These are phyloP conservation scores for Sclerotinia minor DNA, from an alignment of 2,329 filamentous ascomycete genomes.

Conservation along the genomic window DNA sequence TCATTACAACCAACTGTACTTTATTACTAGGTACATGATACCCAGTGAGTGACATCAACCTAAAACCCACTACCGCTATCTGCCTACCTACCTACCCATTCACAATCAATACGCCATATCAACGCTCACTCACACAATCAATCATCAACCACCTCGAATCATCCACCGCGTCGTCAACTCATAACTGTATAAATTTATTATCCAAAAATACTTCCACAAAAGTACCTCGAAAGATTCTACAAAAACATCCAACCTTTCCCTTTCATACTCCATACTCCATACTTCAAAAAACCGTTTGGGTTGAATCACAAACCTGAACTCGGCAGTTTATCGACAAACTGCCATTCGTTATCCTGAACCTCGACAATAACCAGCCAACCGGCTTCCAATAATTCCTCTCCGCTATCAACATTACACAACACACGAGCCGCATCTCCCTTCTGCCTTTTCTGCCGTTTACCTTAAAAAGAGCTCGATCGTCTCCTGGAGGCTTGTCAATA, in stretches of 20 bases:
- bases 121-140: slow-evolving; percentile 6
- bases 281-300: neutral
- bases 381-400: slow-evolving; percentile 9
- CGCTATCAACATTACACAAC: slow-evolving; percentile 20
- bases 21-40: neutral
- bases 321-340: slow-evolving; percentile 18
- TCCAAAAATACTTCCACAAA: neutral
- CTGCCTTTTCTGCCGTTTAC: slow-evolving; percentile 6
- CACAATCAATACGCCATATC: slow-evolving; percentile 11
- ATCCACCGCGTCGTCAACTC: neutral
- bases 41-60: too few relatives aligned
- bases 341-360: slow-evolving; percentile 20
- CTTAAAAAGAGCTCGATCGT: neutral
- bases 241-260: neutral
- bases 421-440: slow-evolving; percentile 14
- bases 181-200: neutral
- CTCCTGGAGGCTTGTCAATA: slow-evolving; percentile 12
- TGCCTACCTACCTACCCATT: neutral
- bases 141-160: neutral
- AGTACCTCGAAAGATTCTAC: too few relatives aligned
- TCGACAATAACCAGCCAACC: slow-evolving; percentile 24
- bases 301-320: slow-evolving; percentile 18
- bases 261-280: neutral
- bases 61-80: too few relatives aligned
- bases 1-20: neutral